Conservation (phyloP, 169 alveolate species). For the Plasmodium knowlesi region DNA sequence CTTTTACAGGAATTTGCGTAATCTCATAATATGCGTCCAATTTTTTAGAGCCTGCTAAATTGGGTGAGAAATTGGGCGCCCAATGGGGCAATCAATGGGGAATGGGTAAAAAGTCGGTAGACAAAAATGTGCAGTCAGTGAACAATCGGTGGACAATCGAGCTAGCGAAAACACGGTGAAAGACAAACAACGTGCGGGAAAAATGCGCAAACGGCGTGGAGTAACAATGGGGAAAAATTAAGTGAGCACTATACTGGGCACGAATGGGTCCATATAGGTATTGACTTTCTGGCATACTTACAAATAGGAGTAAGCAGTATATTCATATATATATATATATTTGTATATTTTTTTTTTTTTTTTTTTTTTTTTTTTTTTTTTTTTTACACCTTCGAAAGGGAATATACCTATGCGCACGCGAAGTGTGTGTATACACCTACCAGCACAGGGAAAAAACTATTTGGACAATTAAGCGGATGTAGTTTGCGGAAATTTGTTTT, state of each 20-base stretch:
- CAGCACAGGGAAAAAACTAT: not conserved
- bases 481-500: not conserved
- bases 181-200: not conserved
- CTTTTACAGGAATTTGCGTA: not conserved
- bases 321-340: not conserved
- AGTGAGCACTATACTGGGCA: not conserved
- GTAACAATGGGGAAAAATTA: not conserved
- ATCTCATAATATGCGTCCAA: not conserved
- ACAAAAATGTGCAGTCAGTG: not conserved
- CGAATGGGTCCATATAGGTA: not conserved
- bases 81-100: not conserved
- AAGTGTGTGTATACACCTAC: not conserved
- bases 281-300: not conserved
- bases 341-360: not conserved
- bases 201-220: not conserved
- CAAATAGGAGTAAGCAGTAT: not conserved
- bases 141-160: not conserved
- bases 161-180: not conserved
- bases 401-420: not conserved
- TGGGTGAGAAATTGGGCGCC: not conserved
- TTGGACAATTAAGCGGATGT: not conserved
- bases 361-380: not conserved
- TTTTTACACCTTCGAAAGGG: not conserved
- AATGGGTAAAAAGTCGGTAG: not conserved
- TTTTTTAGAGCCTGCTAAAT: not conserved